A percentile compares a stretch with the other conserved stretches of the same genome.
phyloP scores from a whole-genome alignment of 2,329 filamentous ascomycete genomes.

The Alternaria novae-zelandiae region DNA sequence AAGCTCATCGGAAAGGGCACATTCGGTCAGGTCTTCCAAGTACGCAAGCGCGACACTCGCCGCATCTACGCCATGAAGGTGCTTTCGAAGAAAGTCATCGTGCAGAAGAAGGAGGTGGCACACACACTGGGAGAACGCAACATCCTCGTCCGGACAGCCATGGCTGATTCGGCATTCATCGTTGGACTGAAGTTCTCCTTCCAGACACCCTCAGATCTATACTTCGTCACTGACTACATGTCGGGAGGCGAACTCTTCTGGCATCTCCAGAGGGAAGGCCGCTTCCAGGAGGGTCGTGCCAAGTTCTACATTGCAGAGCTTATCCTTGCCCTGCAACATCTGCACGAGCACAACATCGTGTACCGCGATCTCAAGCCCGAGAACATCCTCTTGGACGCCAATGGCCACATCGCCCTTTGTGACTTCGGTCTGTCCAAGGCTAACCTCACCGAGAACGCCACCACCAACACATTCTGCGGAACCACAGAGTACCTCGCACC shows the following conservation, averaged over 20 bases:
- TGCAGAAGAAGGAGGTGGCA: slow-evolving; percentile 98
- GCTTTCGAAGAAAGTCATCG: slow-evolving; percentile 98
- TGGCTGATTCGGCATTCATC: slow-evolving; percentile 94
- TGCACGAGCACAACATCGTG: slow-evolving; percentile 96
- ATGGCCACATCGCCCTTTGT: slow-evolving; percentile 96
- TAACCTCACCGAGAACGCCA: slow-evolving; percentile 94
- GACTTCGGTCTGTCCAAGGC: slow-evolving; percentile 98
- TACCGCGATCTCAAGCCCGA: slow-evolving; percentile 98
- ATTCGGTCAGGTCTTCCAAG: slow-evolving; percentile 98
- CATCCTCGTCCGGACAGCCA: slow-evolving; percentile 94
- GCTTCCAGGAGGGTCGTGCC: slow-evolving; percentile 90
- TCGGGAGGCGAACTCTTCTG: slow-evolving; percentile 98
- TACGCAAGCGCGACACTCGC: slow-evolving; percentile 93
- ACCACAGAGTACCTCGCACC: slow-evolving; percentile 97
- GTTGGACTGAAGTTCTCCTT: slow-evolving; percentile 98
- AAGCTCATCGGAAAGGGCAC: slow-evolving; percentile 98
- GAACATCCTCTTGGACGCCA: slow-evolving; percentile 95
- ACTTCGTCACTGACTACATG: slow-evolving; percentile 99
- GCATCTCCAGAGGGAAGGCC: slow-evolving; percentile 96
- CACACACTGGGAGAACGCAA: slow-evolving; percentile 97
- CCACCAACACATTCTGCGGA: slow-evolving; percentile 98
- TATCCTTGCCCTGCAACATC: slow-evolving; percentile 90
- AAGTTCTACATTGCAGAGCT: slow-evolving; percentile 99
- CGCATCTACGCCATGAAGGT: slow-evolving; percentile 99
- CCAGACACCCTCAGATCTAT: slow-evolving; percentile 94